Evolutionary conservation across 129 eudicot species (phyloP), one percentile per base, ranked within the genome.

Genomic region (Flaveria bidentis): DNA sequence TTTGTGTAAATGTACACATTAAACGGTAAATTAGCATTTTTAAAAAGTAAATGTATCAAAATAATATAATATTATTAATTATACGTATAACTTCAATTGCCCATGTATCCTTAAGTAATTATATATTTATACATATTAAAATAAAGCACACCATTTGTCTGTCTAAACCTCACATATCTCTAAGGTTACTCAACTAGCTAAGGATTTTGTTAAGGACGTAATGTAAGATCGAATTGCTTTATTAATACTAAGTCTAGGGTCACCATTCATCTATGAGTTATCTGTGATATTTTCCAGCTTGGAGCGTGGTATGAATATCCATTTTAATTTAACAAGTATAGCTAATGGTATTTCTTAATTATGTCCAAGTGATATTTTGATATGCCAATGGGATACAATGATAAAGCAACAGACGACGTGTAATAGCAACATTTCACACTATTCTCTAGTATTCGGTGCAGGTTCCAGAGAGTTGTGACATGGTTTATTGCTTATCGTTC

Each of bases 341-440:
- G 45, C 69, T 36, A 8, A 12, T 56, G 16, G 69, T 52, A n/a
- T n/a, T 23, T 22, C 52, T 77, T 55, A 18, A 68, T 68, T 56
- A 10, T 68, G 17, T 53, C 26, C 49, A 68, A 55, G 55, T 78
- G 7, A 60, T 50, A 13, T 26, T 56, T 14, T 78, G 45, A 13
- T 78, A 16, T 36, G 63, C n/a, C 15, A 58, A 78, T 36, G 65
- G 71, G 76, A 44, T 78, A 12, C 42, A 42, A 69, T 57, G 62
- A 78, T 61, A 70, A 45, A 28, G 13, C 64, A 60, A 53, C 72
- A 14, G 36, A 9, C 82, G 30, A 49, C 57, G 28, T 78, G 71
- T 69, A 30, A 47, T 26, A 25, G 16, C 26, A 56, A 30, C 22
- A 56, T 58, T 28, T 69, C 63, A 13, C 23, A 52, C 39, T 10